These are phyloP conservation scores for Leptomonas pyrrhocoris DNA, from an alignment of 208 protist genomes.

Conservation along the genomic window DNA sequence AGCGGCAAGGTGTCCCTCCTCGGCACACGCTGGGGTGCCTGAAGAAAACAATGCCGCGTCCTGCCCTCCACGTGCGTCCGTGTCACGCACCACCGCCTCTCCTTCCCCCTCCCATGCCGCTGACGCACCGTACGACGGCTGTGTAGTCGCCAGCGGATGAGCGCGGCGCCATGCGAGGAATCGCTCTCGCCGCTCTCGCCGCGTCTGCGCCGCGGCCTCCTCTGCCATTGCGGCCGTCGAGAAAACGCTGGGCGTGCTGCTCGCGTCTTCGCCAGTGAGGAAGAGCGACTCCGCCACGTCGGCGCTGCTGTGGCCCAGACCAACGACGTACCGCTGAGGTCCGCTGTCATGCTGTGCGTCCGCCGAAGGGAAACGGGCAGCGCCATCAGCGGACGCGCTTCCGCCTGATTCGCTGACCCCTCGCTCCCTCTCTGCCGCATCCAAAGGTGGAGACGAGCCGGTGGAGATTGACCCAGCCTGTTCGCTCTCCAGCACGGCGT, in stretches of 20 bases:
- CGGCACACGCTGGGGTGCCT: too few species aligned
- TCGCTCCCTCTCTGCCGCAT: background rate
- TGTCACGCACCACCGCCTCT: too few species aligned
- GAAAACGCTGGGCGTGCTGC: background rate
- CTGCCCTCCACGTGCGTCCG: too few species aligned
- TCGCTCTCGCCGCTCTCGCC: constrained; percentile 37
- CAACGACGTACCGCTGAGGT: constrained; percentile 13
- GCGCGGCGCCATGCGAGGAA: constrained; percentile 68
- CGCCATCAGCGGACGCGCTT: background rate
- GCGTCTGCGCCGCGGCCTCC: constrained; percentile 18
- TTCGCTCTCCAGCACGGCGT: background rate
- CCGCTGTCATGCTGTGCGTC: background rate
- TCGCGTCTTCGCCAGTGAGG: background rate
- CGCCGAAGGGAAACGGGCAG: background rate
- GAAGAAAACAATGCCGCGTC: too few species aligned
- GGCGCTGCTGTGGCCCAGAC: background rate
- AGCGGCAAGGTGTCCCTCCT: too few species aligned
- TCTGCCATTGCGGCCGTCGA: background rate
- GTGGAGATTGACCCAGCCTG: too few species aligned
- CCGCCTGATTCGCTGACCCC: background rate
- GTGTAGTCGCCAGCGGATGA: constrained; percentile 25
- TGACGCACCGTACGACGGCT: constrained; percentile 8
- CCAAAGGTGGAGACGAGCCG: too few species aligned
- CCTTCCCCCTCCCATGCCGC: too few species aligned
- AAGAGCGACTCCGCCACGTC: constrained; percentile 17